These are phyloP conservation scores for Candida frijolesensis DNA, from an alignment of 1,139 yeast genomes.

Conservation along the genomic window DNA sequence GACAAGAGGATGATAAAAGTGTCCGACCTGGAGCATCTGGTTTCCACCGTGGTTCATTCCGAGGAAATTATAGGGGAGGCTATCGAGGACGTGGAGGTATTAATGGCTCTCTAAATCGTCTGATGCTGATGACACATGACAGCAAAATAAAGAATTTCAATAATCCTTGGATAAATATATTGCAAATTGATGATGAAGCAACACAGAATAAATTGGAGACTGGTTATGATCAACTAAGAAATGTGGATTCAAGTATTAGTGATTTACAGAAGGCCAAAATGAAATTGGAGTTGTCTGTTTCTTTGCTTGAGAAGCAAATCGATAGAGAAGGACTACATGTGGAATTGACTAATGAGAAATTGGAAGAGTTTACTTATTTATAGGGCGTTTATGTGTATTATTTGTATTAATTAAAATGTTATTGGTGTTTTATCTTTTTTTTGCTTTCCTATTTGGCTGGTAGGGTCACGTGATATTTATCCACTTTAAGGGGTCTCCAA, in stretches of 20 bases:
- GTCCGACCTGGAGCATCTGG: constrained; percentile 2
- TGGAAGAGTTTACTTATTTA: constrained; percentile 44
- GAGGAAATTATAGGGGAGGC: constrained; percentile 8
- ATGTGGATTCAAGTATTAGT: constrained; percentile 28
- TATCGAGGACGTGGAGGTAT: constrained; percentile 11
- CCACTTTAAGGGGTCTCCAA: no score
- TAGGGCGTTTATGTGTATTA: constrained; percentile 11
- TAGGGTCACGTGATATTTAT: neutral
- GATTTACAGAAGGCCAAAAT: constrained; percentile 27
- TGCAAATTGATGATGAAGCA: constrained; percentile 26
- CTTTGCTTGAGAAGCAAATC: constrained; percentile 30
- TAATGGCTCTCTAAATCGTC: constrained; percentile 7
- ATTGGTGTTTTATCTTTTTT: neutral
- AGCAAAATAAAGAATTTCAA: constrained; percentile 22
- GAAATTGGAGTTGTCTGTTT: constrained; percentile 25
- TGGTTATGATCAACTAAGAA: constrained; percentile 21
- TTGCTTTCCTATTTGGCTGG: neutral
- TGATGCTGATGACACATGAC: constrained; percentile 10
- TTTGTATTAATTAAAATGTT: neutral
- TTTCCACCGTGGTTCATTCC: constrained; percentile 6
- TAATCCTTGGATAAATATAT: constrained; percentile 32
- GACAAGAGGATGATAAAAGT: neutral
- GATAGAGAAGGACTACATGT: constrained; percentile 39
- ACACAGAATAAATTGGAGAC: constrained; percentile 24
- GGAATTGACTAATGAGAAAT: constrained; percentile 40